Evolutionary conservation across 2,329 filamentous ascomycete genomes (phyloP).

Genomic region (Chaetomiaceae sp.): DNA sequence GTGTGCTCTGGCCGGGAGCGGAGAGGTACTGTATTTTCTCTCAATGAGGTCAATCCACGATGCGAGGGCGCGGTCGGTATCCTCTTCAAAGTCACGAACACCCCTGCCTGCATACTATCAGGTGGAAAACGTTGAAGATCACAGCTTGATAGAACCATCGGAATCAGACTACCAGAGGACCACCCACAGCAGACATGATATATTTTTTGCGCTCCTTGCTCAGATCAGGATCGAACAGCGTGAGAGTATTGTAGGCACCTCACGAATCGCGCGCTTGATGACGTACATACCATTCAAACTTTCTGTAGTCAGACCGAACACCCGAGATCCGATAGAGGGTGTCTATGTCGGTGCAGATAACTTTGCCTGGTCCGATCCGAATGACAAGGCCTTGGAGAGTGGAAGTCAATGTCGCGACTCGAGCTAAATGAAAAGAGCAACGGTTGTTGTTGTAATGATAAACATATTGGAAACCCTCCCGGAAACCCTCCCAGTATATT

Average conservation of each 20-base stretch:
- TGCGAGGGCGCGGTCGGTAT: constrained; percentile 38
- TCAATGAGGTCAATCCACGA: constrained; percentile 44
- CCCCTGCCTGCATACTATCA: constrained; percentile 13
- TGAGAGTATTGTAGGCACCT: constrained; percentile 12
- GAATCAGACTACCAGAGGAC: neutral
- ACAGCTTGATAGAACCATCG: neutral
- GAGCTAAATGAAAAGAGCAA: too few species aligned
- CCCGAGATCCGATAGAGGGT: constrained; percentile 15
- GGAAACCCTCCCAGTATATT: too few species aligned
- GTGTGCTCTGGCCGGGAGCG: constrained; percentile 31
- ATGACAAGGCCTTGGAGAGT: constrained; percentile 15
- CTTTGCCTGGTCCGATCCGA: constrained; percentile 18
- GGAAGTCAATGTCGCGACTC: too few species aligned
- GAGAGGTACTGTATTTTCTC: constrained; percentile 45
- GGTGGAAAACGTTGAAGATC: neutral
- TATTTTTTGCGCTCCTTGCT: constrained; percentile 16
- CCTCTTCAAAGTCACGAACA: constrained; percentile 32
- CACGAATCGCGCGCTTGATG: constrained; percentile 8
- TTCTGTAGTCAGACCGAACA: constrained; percentile 16
- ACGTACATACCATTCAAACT: constrained; percentile 24
- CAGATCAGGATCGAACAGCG: constrained; percentile 12
- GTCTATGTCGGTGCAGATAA: constrained; percentile 18
- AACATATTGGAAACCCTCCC: too few species aligned
- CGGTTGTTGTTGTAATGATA: too few species aligned
- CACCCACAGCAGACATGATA: constrained; percentile 16